A percentile compares a stretch with the other conserved stretches of the same genome.
Evolutionary conservation across 2,329 filamentous ascomycete species (phyloP).

Genomic region (Penicillium sp.): DNA sequence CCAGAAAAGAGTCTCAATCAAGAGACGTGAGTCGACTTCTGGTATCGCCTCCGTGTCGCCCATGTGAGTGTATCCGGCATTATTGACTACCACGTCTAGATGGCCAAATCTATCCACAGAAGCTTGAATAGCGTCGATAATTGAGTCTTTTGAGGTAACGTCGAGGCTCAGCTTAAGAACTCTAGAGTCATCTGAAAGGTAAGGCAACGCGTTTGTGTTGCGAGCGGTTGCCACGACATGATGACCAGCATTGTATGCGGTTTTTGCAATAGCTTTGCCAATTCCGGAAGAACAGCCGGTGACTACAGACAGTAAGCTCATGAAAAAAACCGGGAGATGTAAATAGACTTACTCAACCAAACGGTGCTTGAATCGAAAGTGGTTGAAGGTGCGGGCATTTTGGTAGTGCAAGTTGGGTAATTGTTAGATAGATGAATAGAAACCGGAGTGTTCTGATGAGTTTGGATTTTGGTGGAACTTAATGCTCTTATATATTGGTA

Average conservation of each 20-base stretch:
- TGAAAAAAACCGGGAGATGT: background rate
- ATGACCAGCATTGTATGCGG: background rate
- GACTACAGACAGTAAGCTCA: background rate
- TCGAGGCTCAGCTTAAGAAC: background rate
- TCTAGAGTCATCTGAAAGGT: background rate
- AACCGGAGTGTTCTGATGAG: background rate
- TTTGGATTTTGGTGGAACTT: background rate
- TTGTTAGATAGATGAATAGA: background rate
- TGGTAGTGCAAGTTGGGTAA: background rate
- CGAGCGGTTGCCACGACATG: background rate
- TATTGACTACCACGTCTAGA: conserved; percentile 4
- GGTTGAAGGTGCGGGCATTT: background rate
- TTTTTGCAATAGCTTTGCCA: background rate
- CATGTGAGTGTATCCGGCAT: background rate
- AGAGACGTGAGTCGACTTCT: background rate
- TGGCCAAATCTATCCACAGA: background rate
- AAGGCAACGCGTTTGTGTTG: background rate
- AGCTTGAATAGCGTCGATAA: background rate
- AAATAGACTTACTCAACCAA: background rate
- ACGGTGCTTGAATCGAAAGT: background rate
- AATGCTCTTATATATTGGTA: background rate
- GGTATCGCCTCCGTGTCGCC: background rate
- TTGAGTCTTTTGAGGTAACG: background rate
- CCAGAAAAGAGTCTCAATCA: background rate
- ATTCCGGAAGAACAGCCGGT: background rate